These are phyloP conservation scores for Phytophthora colocasiae DNA, from an alignment of 352 stramenopile species.

Conservation along the genomic window DNA sequence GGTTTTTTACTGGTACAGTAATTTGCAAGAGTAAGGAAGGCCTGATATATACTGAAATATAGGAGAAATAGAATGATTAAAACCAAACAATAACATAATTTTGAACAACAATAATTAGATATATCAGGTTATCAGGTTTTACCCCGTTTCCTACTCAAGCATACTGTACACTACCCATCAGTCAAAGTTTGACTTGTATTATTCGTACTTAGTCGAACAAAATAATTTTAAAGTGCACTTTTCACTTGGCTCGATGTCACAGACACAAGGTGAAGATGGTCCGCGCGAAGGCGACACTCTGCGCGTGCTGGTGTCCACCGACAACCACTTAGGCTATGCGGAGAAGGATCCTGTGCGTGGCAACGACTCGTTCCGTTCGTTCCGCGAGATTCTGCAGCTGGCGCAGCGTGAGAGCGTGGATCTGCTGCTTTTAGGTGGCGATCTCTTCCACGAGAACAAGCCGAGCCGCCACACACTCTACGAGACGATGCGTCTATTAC, in stretches of 20 bases:
- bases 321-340: slow-evolving; percentile 98
- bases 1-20: too few relatives aligned
- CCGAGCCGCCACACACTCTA: slow-evolving; percentile 96
- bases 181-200: background rate
- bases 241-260: slow-evolving; percentile 12
- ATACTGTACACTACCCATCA: too few relatives aligned
- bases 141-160: too few relatives aligned
- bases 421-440: slow-evolving; percentile 95
- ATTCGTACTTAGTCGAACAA: slow-evolving; percentile 12
- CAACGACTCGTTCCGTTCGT: slow-evolving; percentile 92
- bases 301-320: slow-evolving; percentile 96
- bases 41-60: too few relatives aligned
- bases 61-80: too few relatives aligned
- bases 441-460: slow-evolving; percentile 99
- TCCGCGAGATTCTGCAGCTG: slow-evolving; percentile 89
- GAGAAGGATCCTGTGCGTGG: slow-evolving; percentile 96
- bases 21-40: too few relatives aligned
- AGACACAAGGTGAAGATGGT: slow-evolving; percentile 10
- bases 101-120: too few relatives aligned
- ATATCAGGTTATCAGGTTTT: too few relatives aligned
- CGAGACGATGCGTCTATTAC: slow-evolving; percentile 97
- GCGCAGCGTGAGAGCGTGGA: slow-evolving; percentile 83
- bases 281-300: slow-evolving; percentile 54
- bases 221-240: too few relatives aligned
- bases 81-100: too few relatives aligned